Conservation (phyloP, 106 monocot genomes). For the Phalaenopsis aphrodite region DNA sequence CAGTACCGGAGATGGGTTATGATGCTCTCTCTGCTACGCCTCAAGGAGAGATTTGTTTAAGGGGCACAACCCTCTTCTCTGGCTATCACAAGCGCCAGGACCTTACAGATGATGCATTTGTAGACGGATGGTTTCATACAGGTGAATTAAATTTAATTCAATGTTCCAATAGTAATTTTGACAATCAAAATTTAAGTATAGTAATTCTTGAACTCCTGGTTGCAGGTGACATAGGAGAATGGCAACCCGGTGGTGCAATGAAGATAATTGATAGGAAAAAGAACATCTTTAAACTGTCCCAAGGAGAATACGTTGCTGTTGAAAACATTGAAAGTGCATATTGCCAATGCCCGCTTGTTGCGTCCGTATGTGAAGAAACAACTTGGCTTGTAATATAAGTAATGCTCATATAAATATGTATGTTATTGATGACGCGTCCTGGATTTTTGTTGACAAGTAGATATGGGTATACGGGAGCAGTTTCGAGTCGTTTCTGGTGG, state of each 20-base stretch:
- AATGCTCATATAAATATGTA: too few relatives aligned
- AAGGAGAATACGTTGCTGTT: slow-evolving; percentile 93
- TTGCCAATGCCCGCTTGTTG: slow-evolving; percentile 46
- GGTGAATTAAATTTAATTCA: slow-evolving; percentile 22
- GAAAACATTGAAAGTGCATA: slow-evolving; percentile 73
- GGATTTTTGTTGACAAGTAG: neutral
- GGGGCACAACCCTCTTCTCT: slow-evolving; percentile 81
- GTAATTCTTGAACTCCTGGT: too few relatives aligned
- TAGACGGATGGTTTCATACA: slow-evolving; percentile 94
- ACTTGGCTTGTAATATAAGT: neutral
- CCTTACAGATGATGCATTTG: slow-evolving; percentile 57
- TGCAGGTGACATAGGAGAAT: slow-evolving; percentile 95
- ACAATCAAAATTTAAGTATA: too few relatives aligned
- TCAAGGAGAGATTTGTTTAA: slow-evolving; percentile 87
- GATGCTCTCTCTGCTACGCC: slow-evolving; percentile 71
- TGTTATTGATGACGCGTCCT: too few relatives aligned
- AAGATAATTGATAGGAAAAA: slow-evolving; percentile 99
- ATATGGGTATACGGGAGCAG: slow-evolving; percentile 96
- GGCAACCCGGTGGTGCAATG: slow-evolving; percentile 88
- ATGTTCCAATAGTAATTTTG: neutral
- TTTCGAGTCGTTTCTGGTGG: slow-evolving; percentile 85
- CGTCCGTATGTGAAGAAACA: slow-evolving; percentile 31
- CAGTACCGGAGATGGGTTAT: slow-evolving; percentile 88
- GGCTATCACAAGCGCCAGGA: slow-evolving; percentile 80
- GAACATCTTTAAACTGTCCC: slow-evolving; percentile 95